Base-by-base conservation (phyloP, 805 yeast genomes). In the Ogataea allantospora region DNA sequence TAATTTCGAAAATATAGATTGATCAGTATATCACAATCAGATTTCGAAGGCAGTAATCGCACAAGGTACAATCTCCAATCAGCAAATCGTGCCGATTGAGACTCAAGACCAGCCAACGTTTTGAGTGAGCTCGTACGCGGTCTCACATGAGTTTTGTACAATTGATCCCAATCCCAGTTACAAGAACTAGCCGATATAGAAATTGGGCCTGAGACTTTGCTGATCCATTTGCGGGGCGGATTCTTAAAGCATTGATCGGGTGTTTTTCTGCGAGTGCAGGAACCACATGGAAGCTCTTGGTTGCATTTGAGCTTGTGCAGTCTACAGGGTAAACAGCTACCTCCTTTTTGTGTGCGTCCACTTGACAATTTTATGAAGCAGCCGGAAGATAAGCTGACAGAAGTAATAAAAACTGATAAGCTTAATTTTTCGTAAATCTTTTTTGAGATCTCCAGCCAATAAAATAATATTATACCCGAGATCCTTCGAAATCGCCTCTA, bases 191-290 rank as follows among this genome's bases (percentile, higher is more conserved):
- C 7, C 6, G 15, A 4, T 7, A 12, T 5, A 4, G 4, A 8
- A 13, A n/a, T n/a, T 7, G 27, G 8, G 5, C 14, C 14, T n/a
- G 39, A 17, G 6, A 35, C 12, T 17, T 30, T 27, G 20, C 44
- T 40, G 21, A 42, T 33, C 46, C 46, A 42, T n/a, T 24, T 39
- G 13, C 30, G 45, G 7, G 49, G 47, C 4, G 49, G 49, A 19
- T 42, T 39, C 12, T 62, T 54, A 74, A 57, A 9, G 68, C 62
- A 21, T 62, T 35, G 38, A 5, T 37, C 46, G 16, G 23, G 31
- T 15, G 40, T 43, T 15, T 40, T 35, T 12, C 41, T 16, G 24
- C 40, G 32, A 8, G 30, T 28, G 20, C 48, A 47, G 5, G 39
- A 31, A 9, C 35, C 33, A 24, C 43, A 36, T 3, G 50, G 52